phyloP scores from a whole-genome alignment of 1,139 yeast species.

The Taphrina wiesneri region DNA sequence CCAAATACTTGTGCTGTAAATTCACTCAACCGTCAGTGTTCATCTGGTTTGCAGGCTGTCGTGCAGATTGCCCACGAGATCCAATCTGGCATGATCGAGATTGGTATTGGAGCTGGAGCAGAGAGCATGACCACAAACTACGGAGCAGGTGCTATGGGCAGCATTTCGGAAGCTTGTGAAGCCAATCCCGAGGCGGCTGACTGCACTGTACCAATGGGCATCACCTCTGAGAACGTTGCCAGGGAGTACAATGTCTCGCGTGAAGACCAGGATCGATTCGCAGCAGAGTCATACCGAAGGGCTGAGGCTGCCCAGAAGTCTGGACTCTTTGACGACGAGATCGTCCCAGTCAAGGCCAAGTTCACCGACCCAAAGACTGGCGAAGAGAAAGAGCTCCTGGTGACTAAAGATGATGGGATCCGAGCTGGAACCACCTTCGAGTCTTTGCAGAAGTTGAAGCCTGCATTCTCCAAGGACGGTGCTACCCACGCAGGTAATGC shows the following conservation, averaged over 20 bases:
- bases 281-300: slow-evolving; percentile 48
- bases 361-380: slow-evolving; percentile 48
- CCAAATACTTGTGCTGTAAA: slow-evolving; percentile 73
- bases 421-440: slow-evolving; percentile 81
- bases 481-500: slow-evolving; percentile 87
- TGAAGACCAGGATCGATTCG: slow-evolving; percentile 49
- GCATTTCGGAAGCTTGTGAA: slow-evolving; percentile 57
- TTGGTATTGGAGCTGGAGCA: slow-evolving; percentile 90
- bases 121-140: slow-evolving; percentile 73
- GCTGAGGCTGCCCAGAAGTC: slow-evolving; percentile 48
- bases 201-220: slow-evolving; percentile 50
- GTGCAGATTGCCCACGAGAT: slow-evolving; percentile 89
- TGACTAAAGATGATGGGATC: slow-evolving; percentile 84
- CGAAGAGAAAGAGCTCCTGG: slow-evolving; percentile 53
- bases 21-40: slow-evolving; percentile 90
- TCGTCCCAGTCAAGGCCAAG: slow-evolving; percentile 53
- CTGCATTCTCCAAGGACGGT: slow-evolving; percentile 83
- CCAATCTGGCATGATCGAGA: slow-evolving; percentile 78
- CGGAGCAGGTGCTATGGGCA: slow-evolving; percentile 68
- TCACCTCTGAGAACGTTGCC: slow-evolving; percentile 49
- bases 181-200: slow-evolving; percentile 50
- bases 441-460: slow-evolving; percentile 69
- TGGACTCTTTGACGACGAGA: slow-evolving; percentile 50
- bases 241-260: slow-evolving; percentile 44
- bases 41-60: slow-evolving; percentile 88